Percentiles rank a stretch among this genome's conserved stretches.
These are phyloP conservation scores for Tricholoma sp. DNA, from an alignment of 768 basidiomycete genomes.

Conservation along the genomic window DNA sequence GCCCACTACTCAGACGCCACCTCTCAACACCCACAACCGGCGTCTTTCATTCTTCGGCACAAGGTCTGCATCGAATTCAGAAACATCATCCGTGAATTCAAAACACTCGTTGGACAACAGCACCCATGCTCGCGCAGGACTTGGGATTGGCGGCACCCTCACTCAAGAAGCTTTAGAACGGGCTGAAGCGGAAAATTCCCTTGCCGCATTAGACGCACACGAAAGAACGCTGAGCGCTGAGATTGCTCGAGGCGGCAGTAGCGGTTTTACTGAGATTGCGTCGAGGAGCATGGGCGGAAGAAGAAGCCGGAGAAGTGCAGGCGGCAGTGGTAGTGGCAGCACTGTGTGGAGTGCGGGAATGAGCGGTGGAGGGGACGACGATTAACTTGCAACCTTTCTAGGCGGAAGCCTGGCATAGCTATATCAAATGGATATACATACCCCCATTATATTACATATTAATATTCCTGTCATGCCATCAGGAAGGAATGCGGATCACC, in stretches of 20 bases:
- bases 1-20: constrained; percentile 19
- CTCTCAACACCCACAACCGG: constrained; percentile 30
- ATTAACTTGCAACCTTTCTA: constrained; percentile 6
- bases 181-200: constrained; percentile 68
- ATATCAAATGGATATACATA: not conserved
- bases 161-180: constrained; percentile 76
- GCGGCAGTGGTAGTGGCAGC: constrained; percentile 67
- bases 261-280: constrained; percentile 78
- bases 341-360: constrained; percentile 88
- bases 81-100: constrained; percentile 46
- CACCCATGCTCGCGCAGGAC: constrained; percentile 22
- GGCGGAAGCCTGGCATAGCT: no score
- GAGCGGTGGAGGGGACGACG: constrained; percentile 53
- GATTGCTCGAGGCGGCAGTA: constrained; percentile 64
- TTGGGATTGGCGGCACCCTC: constrained; percentile 40
- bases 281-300: constrained; percentile 48
- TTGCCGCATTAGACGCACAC: constrained; percentile 76
- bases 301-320: constrained; percentile 53
- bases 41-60: constrained; percentile 77
- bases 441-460: not conserved
- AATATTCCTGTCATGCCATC: not conserved
- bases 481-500: not conserved
- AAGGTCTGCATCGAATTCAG: constrained; percentile 34
- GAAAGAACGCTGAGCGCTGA: constrained; percentile 70
- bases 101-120: constrained; percentile 26